Percentiles rank a stretch among this genome's conserved stretches.
Conservation (phyloP, 805 yeast species). For the Lachancea thermotolerans region DNA sequence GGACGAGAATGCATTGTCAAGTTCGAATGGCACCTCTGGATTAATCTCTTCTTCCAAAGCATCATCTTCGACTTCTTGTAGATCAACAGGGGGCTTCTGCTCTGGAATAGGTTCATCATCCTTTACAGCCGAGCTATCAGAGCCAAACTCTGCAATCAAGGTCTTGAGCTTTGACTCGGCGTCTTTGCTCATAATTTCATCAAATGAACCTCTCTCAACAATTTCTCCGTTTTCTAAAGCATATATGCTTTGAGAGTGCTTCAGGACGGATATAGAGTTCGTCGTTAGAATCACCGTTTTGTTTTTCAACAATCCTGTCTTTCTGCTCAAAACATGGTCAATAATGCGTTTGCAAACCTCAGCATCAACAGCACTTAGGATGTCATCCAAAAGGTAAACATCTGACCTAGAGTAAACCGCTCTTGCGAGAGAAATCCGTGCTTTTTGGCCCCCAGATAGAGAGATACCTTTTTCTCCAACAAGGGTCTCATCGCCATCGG, state of each 20-base stretch:
- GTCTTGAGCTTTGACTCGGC: conserved; percentile 31
- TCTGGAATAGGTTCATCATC: conserved; percentile 16
- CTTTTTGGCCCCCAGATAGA: conserved; percentile 58
- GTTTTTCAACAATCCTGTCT: conserved; percentile 40
- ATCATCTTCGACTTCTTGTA: conserved; percentile 16
- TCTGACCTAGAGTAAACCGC: conserved; percentile 60
- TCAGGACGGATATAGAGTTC: conserved; percentile 48
- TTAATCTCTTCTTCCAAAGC: conserved; percentile 8
- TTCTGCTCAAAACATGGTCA: conserved; percentile 39
- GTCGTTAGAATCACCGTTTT: conserved; percentile 55
- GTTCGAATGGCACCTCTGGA: conserved; percentile 3
- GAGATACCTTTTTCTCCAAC: conserved; percentile 60
- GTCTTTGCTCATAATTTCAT: conserved; percentile 36
- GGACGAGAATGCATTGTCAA: neutral
- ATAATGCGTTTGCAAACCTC: conserved; percentile 56
- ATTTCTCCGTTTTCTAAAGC: conserved; percentile 50
- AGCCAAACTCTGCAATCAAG: conserved; percentile 26
- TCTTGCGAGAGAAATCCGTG: conserved; percentile 58
- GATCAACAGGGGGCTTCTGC: conserved; percentile 3
- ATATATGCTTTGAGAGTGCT: conserved; percentile 53
- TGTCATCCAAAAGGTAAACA: conserved; percentile 55
- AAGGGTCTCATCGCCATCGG: conserved; percentile 48
- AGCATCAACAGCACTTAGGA: conserved; percentile 66
- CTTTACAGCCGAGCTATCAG: conserved; percentile 9
- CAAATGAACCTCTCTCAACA: conserved; percentile 51